phyloP scores from a whole-genome alignment of 495 filamentous ascomycete species.

The Xylaria grammica region DNA sequence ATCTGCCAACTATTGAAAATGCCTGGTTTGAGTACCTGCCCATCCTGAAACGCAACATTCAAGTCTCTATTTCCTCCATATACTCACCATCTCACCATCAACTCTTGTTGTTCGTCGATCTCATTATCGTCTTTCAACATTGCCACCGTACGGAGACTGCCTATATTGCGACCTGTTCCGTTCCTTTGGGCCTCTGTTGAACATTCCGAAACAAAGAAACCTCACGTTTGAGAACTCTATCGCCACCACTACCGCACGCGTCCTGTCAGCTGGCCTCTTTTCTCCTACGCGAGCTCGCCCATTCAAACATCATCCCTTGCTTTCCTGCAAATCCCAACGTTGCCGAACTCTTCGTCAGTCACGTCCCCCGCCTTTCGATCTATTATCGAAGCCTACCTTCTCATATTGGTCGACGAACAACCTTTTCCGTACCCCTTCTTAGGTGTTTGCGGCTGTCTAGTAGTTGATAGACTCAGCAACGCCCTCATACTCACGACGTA shows the following conservation, averaged over 20 bases:
- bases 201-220: slow-evolving; percentile 8
- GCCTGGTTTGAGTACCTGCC: background rate
- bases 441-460: background rate
- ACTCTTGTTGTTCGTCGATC: background rate
- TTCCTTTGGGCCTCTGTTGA: background rate
- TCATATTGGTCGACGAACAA: too few relatives aligned
- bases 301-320: background rate
- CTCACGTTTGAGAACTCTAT: background rate
- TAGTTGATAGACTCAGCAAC: background rate
- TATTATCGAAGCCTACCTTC: background rate
- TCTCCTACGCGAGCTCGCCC: background rate
- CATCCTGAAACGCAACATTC: background rate
- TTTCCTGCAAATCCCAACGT: background rate
- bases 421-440: background rate
- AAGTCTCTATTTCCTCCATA: background rate
- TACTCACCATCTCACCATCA: background rate
- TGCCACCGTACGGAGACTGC: background rate
- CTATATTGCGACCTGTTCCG: background rate
- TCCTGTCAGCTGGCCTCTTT: background rate
- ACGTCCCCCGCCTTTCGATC: background rate
- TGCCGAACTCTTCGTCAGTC: background rate
- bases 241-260: slow-evolving; percentile 1
- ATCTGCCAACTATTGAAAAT: background rate
- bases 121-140: background rate
- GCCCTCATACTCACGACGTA: slow-evolving; percentile 3